Evolutionary conservation across 140 eudicot genomes (phyloP).

Genomic region (Cichorium intybus): DNA sequence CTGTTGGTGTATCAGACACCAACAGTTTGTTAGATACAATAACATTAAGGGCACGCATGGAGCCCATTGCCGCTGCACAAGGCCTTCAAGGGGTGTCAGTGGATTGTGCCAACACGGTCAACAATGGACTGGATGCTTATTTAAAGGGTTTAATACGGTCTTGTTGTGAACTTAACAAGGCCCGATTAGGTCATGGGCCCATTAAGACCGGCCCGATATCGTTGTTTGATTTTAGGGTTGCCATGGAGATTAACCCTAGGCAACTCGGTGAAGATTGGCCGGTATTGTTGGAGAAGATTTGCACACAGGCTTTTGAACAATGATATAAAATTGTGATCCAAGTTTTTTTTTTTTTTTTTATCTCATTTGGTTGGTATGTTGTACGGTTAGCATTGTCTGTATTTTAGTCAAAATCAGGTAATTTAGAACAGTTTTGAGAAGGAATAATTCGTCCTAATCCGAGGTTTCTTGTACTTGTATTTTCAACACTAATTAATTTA

Average conservation of each 20-base stretch:
- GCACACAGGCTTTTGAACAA: slow-evolving; percentile 64
- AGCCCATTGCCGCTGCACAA: slow-evolving; percentile 53
- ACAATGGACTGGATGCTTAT: slow-evolving; percentile 66
- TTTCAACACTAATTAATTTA: slow-evolving; percentile 38
- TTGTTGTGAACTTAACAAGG: slow-evolving; percentile 56
- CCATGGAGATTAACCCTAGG: slow-evolving; percentile 81
- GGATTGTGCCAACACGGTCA: slow-evolving; percentile 64
- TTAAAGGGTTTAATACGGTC: slow-evolving; percentile 76
- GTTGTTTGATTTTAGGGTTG: slow-evolving; percentile 75
- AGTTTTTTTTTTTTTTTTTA: slow-evolving; percentile 7
- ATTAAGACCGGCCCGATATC: slow-evolving; percentile 41
- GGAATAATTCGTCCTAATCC: slow-evolving; percentile 67
- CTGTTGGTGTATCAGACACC: slow-evolving; percentile 35
- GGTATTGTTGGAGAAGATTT: slow-evolving; percentile 68
- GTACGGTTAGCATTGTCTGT: slow-evolving; percentile 73
- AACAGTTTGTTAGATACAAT: slow-evolving; percentile 57
- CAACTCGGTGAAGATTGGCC: slow-evolving; percentile 99
- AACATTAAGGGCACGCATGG: slow-evolving; percentile 64
- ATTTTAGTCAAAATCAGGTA: slow-evolving; percentile 61
- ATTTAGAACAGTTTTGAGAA: slow-evolving; percentile 84
- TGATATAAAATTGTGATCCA: slow-evolving; percentile 22
- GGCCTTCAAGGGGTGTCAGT: slow-evolving; percentile 87
- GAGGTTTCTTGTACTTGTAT: slow-evolving; percentile 45
- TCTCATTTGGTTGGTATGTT: slow-evolving; percentile 60
- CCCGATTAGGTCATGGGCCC: slow-evolving; percentile 41